Evolutionary conservation across 2,329 filamentous ascomycete species (phyloP), one percentile per base, ranked within the genome.

Genomic region (Arthroderma sp.): DNA sequence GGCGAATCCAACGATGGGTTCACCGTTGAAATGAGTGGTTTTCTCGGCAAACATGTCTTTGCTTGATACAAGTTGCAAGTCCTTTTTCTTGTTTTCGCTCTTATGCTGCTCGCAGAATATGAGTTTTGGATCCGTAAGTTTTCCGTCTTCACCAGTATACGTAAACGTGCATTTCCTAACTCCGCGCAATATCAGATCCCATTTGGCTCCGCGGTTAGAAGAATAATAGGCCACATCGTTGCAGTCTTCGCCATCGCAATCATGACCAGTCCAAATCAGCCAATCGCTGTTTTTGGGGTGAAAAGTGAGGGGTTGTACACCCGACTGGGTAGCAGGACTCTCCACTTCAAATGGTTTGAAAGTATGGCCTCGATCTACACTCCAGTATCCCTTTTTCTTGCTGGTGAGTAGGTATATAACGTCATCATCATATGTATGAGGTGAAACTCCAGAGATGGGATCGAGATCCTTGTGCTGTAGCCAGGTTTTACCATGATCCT

Each of bases 401-500:
- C 76, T 71, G 0, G 91, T 95, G 28, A 95, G 77, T 73, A 98
- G 90, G 71, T 88, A 98, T 28, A 93, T 87, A 41, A 84, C 80
- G 66, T 96, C 89, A 65, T 87, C 89, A 71, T 88, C 85, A 71
- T 90, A 87, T 52, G 78, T 78, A 67, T 98, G 89, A 23, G 86
- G 87, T 58, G 86, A 80, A 62, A 98, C 88, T 19, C 74, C 77
- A 47, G 79, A 74, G 58, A 97, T 81, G 1, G 82, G 76, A 63
- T 91, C 82, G 33, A 82, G 81, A 58, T 87, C 77, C 2, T 94
- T 79, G 47, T 84, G 83, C 56, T 79, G 76, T 23, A 83, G 75
- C 91, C 93, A 98, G 1, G 74, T 84, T 74, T 95, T 95, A 66
- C 93, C 93, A 66, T 96, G 91, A 67, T 98, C 84, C 56, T 84